phyloP scores from a whole-genome alignment of 1,139 yeast genomes.

The Candida sojae region DNA sequence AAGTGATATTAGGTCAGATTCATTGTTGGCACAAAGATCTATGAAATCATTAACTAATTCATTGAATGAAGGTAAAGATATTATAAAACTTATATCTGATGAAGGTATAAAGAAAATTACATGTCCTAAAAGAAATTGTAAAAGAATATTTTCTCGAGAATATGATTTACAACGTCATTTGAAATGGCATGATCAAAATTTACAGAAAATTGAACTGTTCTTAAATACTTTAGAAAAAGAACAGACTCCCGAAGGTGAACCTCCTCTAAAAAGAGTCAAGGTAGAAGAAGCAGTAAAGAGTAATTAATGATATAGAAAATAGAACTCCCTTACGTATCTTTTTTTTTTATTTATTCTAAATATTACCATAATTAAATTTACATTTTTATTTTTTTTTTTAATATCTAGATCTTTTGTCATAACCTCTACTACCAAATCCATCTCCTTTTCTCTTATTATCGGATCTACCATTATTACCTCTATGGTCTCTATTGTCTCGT shows the following conservation, averaged over 20 bases:
- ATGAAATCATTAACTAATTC: constrained; percentile 26
- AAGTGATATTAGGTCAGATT: constrained; percentile 15
- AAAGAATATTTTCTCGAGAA: constrained; percentile 45
- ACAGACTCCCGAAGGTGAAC: constrained; percentile 9
- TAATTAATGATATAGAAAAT: background rate
- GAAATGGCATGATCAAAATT: constrained; percentile 52
- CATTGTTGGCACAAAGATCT: constrained; percentile 26
- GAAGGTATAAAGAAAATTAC: constrained; percentile 34
- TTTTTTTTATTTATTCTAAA: no score
- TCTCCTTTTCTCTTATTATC: constrained; percentile 26
- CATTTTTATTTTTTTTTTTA: constrained; percentile 7
- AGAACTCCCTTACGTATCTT: no score
- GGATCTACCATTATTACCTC: constrained; percentile 10
- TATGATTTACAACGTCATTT: constrained; percentile 56
- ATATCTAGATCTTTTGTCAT: constrained; percentile 36
- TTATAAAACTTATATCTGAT: constrained; percentile 38
- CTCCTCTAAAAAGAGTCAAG: constrained; percentile 10
- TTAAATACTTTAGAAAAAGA: constrained; percentile 28
- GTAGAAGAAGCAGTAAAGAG: constrained; percentile 5
- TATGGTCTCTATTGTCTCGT: constrained; percentile 4
- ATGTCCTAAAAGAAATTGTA: constrained; percentile 53
- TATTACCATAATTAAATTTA: no score
- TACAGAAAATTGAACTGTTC: constrained; percentile 32
- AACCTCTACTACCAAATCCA: constrained; percentile 27
- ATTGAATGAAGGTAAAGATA: constrained; percentile 25